A percentile compares a stretch with the other conserved stretches of the same genome.
Conservation (phyloP, 208 protist species). For the Trypanosoma platydactyli region DNA sequence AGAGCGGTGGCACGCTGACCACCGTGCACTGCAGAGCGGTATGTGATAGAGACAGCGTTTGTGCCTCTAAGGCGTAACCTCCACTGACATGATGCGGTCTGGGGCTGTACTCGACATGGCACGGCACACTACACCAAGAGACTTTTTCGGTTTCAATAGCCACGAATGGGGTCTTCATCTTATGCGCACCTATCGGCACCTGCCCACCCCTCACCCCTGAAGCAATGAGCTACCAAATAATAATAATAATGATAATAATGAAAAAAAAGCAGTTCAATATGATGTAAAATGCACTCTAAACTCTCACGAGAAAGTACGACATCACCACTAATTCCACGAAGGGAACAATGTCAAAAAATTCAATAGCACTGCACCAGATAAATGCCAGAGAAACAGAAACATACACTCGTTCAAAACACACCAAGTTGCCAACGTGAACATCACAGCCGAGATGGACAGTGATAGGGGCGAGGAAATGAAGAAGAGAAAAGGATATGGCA, state of each 20-base stretch:
- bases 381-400: too few relatives aligned
- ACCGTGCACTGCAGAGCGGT: slow-evolving; percentile 11
- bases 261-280: neutral
- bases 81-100: slow-evolving; percentile 2
- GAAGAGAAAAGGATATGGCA: neutral
- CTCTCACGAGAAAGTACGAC: too few relatives aligned
- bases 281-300: neutral
- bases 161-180: slow-evolving; percentile 6
- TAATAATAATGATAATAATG: neutral
- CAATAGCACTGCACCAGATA: too few relatives aligned
- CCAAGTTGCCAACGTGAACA: too few relatives aligned
- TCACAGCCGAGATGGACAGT: neutral
- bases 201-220: too few relatives aligned
- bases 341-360: too few relatives aligned
- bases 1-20: neutral
- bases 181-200: slow-evolving; percentile 1
- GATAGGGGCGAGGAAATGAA: neutral
- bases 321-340: too few relatives aligned
- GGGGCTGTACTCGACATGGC: neutral
- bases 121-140: neutral
- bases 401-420: too few relatives aligned
- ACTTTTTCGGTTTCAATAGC: neutral
- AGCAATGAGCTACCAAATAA: neutral
- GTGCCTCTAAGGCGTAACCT: neutral
- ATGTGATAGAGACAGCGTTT: neutral